Evolutionary conservation across 306 rosid species (phyloP).

Genomic region (Dalbergia cochinchinensis): DNA sequence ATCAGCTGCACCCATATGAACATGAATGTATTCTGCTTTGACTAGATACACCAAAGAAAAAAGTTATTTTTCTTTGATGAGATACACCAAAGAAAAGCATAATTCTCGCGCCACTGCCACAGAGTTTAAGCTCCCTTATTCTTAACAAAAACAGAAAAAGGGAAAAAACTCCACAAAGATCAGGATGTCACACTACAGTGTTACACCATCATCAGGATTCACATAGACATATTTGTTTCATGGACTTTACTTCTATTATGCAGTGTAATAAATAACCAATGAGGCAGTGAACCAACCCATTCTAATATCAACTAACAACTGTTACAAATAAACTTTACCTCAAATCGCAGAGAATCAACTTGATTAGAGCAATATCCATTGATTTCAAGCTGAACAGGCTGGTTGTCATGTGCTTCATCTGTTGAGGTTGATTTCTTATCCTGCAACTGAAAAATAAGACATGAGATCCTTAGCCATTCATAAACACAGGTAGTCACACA

Average conservation of each 20-base stretch:
- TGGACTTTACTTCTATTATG: conserved; percentile 14
- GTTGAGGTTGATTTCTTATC: conserved; percentile 47
- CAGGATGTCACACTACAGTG: conserved; percentile 7
- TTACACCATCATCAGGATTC: not conserved
- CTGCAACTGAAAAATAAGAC: conserved; percentile 54
- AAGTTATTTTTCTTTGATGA: too few species aligned
- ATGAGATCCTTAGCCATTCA: conserved; percentile 26
- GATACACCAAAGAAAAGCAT: conserved; percentile 20
- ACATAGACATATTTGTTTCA: conserved; percentile 23
- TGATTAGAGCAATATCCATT: conserved; percentile 49
- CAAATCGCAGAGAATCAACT: conserved; percentile 76
- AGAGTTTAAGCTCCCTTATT: conserved; percentile 1
- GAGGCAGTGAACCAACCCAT: conserved; percentile 22
- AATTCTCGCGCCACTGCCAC: not conserved
- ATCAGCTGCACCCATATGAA: too few species aligned
- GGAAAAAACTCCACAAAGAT: conserved; percentile 5
- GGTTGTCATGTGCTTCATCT: conserved; percentile 48
- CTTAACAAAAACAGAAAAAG: conserved; percentile 10
- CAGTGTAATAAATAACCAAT: conserved; percentile 5
- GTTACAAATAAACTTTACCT: conserved; percentile 57
- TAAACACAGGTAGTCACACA: conserved; percentile 14
- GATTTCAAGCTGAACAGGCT: conserved; percentile 52
- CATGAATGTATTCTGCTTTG: too few species aligned
- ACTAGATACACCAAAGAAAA: too few species aligned
- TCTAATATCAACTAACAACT: conserved; percentile 24